Evolutionary conservation across 2,329 filamentous ascomycete genomes (phyloP).

Genomic region (Aspergillus pseudoterreus): DNA sequence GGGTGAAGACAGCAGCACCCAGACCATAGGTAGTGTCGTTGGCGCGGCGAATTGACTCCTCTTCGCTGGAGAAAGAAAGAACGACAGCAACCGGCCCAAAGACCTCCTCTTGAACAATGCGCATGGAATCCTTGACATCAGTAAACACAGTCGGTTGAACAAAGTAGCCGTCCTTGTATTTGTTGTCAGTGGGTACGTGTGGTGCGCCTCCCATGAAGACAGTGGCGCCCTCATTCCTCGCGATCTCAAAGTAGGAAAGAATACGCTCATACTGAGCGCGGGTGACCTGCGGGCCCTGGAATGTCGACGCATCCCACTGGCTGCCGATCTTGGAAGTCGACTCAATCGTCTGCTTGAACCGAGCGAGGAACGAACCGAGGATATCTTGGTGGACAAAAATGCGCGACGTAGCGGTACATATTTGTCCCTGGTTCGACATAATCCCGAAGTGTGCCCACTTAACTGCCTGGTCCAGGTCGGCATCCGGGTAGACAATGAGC

Average conservation of each 20-base stretch:
- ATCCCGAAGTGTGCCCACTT: slow-evolving; percentile 49
- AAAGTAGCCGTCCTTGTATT: slow-evolving; percentile 72
- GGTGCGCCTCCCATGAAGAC: slow-evolving; percentile 64
- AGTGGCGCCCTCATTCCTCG: slow-evolving; percentile 55
- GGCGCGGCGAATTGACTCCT: slow-evolving; percentile 63
- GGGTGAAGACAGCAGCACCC: slow-evolving; percentile 74
- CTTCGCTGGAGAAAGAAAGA: slow-evolving; percentile 69
- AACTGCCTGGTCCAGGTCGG: slow-evolving; percentile 54
- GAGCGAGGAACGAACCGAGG: slow-evolving; percentile 40
- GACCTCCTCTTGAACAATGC: slow-evolving; percentile 73
- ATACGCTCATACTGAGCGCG: slow-evolving; percentile 44
- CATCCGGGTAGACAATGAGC: slow-evolving; percentile 55
- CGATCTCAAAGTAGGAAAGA: slow-evolving; percentile 43
- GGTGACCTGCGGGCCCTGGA: slow-evolving; percentile 45
- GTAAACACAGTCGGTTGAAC: slow-evolving; percentile 83
- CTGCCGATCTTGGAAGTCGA: slow-evolving; percentile 38
- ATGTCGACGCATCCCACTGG: slow-evolving; percentile 40
- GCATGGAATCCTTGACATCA: slow-evolving; percentile 65
- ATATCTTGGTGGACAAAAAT: slow-evolving; percentile 55
- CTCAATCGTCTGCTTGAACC: slow-evolving; percentile 34
- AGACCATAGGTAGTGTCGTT: slow-evolving; percentile 71
- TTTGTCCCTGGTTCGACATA: slow-evolving; percentile 58
- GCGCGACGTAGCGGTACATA: slow-evolving; percentile 58
- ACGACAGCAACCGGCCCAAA: slow-evolving; percentile 77
- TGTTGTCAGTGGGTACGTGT: slow-evolving; percentile 40